Conservation (phyloP, 176 grass and related monocot species). For the Paspalum vaginatum region DNA sequence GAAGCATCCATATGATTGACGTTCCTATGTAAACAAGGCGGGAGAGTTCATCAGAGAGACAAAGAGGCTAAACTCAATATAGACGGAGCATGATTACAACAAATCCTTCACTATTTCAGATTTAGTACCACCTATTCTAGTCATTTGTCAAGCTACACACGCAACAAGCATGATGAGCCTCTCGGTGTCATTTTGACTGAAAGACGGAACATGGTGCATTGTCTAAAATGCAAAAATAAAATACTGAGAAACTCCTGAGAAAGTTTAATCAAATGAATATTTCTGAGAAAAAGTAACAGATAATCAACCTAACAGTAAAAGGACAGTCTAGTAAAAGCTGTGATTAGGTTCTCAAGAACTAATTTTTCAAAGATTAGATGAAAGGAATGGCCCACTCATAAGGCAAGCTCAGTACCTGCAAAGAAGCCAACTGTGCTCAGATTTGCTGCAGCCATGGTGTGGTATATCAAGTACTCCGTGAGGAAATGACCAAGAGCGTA, state of each 20-base stretch:
- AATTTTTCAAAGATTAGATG: not conserved
- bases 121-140: not conserved
- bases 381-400: not conserved
- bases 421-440: constrained; percentile 84
- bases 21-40: constrained; percentile 51
- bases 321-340: not conserved
- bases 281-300: not conserved
- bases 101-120: not conserved
- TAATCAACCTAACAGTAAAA: not conserved
- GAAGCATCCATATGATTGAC: constrained; percentile 75
- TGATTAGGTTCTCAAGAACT: not conserved
- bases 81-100: not conserved
- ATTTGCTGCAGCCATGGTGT: constrained; percentile 81
- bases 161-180: not conserved
- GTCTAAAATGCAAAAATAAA: not conserved
- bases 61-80: not conserved
- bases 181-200: not conserved
- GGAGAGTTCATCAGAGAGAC: constrained; percentile 2
- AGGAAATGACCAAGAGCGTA: constrained; percentile 88
- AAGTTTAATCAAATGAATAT: not conserved
- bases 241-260: not conserved
- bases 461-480: constrained; percentile 78
- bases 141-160: not conserved
- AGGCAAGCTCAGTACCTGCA: constrained; percentile 59
- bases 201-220: not conserved